Evolutionary conservation across 2,329 filamentous ascomycete genomes (phyloP).

Genomic region (Hypomyces rosellus): DNA sequence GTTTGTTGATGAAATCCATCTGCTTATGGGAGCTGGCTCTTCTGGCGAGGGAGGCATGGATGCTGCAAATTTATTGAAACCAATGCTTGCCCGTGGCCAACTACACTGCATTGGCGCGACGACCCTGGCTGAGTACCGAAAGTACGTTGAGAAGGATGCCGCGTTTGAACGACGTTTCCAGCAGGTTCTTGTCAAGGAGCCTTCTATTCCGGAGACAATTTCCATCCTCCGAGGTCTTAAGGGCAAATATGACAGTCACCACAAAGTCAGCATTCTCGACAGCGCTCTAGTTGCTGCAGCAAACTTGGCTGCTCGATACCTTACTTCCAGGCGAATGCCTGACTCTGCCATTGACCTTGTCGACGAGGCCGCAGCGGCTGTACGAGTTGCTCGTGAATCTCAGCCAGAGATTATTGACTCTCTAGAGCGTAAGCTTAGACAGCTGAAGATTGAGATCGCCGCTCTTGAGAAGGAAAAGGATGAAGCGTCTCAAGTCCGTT

Average conservation of each 20-base stretch:
- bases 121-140: constrained; percentile 89
- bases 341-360: constrained; percentile 96
- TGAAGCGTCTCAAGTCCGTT: constrained; percentile 77
- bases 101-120: constrained; percentile 97
- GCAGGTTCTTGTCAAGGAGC: constrained; percentile 95
- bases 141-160: constrained; percentile 98
- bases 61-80: constrained; percentile 93
- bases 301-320: constrained; percentile 86
- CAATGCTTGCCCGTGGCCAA: constrained; percentile 94
- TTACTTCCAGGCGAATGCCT: constrained; percentile 83
- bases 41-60: constrained; percentile 98
- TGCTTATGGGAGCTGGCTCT: constrained; percentile 94
- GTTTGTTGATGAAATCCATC: constrained; percentile 97
- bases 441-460: constrained; percentile 96
- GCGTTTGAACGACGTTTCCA: constrained; percentile 98
- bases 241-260: constrained; percentile 96
- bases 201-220: constrained; percentile 78
- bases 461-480: constrained; percentile 91
- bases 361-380: constrained; percentile 94
- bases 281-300: constrained; percentile 86
- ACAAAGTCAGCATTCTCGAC: constrained; percentile 94
- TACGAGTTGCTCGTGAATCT: constrained; percentile 89
- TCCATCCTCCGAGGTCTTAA: constrained; percentile 98
- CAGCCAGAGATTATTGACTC: constrained; percentile 95
- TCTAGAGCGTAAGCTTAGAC: constrained; percentile 80